Conservation (phyloP, 176 grass and related monocot genomes). For the Zoysia japonica region DNA sequence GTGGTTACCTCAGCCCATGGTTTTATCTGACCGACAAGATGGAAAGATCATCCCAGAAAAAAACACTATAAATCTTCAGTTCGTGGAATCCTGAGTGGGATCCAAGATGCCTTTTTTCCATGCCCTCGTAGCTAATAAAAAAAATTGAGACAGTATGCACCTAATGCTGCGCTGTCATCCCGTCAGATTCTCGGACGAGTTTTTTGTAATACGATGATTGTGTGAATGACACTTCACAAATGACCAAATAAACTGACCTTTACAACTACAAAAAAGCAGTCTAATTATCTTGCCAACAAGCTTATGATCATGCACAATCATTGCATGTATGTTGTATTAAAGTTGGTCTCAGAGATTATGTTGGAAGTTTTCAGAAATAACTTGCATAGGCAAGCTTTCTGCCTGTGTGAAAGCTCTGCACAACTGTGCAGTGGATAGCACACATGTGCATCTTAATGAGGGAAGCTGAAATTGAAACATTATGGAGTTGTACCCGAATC, state of each 20-base stretch:
- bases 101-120: constrained; percentile 1
- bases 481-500: neutral
- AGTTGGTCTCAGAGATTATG: neutral
- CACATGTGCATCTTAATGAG: constrained; percentile 12
- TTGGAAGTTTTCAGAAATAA: neutral
- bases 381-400: constrained; percentile 5
- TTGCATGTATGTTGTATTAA: too few species aligned
- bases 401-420: constrained; percentile 6
- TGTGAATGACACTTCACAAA: neutral
- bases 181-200: constrained; percentile 3
- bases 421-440: neutral
- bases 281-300: neutral
- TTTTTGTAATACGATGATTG: neutral
- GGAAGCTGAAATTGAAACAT: constrained; percentile 21
- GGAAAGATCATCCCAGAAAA: neutral
- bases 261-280: constrained; percentile 27
- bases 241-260: neutral
- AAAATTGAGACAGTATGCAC: neutral
- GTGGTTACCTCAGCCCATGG: constrained; percentile 15
- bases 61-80: constrained; percentile 9
- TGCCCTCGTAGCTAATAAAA: neutral
- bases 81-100: constrained; percentile 27
- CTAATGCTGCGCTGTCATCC: neutral
- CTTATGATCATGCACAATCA: neutral
- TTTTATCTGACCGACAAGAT: constrained; percentile 25